Percentiles rank a stretch among this genome's conserved stretches.
Evolutionary conservation across 257 asterid genomes (phyloP).

Genomic region (Fraxinus pennsylvanica): DNA sequence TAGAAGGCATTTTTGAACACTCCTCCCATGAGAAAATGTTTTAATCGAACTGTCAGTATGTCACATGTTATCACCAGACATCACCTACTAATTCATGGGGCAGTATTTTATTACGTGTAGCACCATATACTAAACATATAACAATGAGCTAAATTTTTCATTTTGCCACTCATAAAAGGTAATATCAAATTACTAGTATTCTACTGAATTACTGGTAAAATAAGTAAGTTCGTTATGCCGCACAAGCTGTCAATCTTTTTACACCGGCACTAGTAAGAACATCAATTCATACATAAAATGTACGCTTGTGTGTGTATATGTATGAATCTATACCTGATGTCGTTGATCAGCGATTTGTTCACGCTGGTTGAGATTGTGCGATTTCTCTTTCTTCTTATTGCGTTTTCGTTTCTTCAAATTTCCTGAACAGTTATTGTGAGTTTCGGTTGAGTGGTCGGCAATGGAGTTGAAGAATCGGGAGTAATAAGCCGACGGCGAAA

Average conservation of each 20-base stretch:
- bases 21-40: neutral
- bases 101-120: neutral
- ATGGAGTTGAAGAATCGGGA: slow-evolving; percentile 66
- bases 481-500: slow-evolving; percentile 68
- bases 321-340: slow-evolving; percentile 54
- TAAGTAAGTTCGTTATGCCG: neutral
- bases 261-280: neutral
- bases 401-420: slow-evolving; percentile 61
- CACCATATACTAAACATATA: neutral
- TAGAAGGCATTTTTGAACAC: neutral
- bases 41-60: neutral
- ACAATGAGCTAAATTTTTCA: neutral
- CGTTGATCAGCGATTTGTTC: slow-evolving; percentile 81
- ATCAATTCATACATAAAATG: neutral
- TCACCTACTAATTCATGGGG: neutral
- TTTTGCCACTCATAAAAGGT: neutral
- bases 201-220: neutral
- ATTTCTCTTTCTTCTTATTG: slow-evolving; percentile 42
- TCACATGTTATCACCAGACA: neutral
- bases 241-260: neutral
- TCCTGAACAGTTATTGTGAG: slow-evolving; percentile 7
- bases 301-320: neutral
- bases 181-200: neutral
- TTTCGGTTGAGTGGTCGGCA: slow-evolving; percentile 18
- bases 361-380: slow-evolving; percentile 48